Evolutionary conservation across 805 yeast genomes (phyloP), one percentile per base, ranked within the genome.

Genomic region (Barnettozyma salicaria): DNA sequence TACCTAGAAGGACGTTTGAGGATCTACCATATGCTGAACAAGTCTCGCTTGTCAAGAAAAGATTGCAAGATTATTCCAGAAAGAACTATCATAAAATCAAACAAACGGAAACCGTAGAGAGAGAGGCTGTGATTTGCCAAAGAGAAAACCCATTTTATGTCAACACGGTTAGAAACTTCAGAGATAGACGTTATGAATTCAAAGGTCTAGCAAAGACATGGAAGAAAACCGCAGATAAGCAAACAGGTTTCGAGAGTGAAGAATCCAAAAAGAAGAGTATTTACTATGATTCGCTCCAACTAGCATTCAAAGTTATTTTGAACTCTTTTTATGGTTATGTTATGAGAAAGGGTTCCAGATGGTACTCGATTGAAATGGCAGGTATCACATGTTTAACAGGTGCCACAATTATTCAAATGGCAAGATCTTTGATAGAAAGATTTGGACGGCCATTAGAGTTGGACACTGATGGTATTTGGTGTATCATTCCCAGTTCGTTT

Each of bases 331-430:
- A 92, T 53, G 99, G 99, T 34, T 92, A 92, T 53, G 98, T 92
- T 11, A 92, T 92, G 98, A 76, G 99, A 61, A 92, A 92, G 53
- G 99, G 98, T 27, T 92, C 98, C 0, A 72, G 99, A 42, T 92
- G 99, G 99, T 92, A 89, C 53, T 92, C 98, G 0, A 88, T 92
- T 92, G 98, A 92, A 60, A 92, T 94, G 98, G 99, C 98, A 0
- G 99, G 99, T 45, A 92, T 92, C 14, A 92, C 99, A 0, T 94
- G 98, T 70, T 69, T 89, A 33, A 92, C 98, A 0, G 99, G 99
- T 36, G 96, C 98, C 1, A 87, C 95, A 0, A 92, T 92, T 50
- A 92, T 92, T 66, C 97, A 94, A 61, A 84, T 90, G 92, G 99
- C 99, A 0, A 70, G 97, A 44, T 65, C 82, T 1, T 64, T 92